A percentile compares a stretch with the other conserved stretches of the same genome.
phyloP scores from a whole-genome alignment of 305 asterid species.

The Lippia alba region DNA sequence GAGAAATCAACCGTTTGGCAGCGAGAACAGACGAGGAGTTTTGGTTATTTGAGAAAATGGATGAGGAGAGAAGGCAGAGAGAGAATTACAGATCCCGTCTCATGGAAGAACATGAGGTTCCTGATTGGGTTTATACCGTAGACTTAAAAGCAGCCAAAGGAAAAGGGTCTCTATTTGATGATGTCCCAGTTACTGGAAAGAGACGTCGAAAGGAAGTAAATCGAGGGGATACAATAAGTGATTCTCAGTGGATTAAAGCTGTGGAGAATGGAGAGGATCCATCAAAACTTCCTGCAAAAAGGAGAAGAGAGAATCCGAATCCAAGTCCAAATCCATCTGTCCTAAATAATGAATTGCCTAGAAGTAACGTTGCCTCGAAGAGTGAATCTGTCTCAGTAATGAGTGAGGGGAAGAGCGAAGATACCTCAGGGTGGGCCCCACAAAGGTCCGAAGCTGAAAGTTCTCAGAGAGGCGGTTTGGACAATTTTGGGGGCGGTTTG shows the following conservation, averaged over 20 bases:
- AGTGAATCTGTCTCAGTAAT: conserved; percentile 50
- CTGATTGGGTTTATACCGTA: conserved; percentile 82
- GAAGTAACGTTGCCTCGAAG: conserved; percentile 34
- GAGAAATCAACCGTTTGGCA: conserved; percentile 96
- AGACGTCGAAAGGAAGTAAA: conserved; percentile 87
- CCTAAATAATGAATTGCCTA: conserved; percentile 42
- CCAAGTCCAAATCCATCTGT: conserved; percentile 37
- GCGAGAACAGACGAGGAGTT: conserved; percentile 96
- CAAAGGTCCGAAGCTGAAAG: conserved; percentile 59
- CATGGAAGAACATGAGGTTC: conserved; percentile 97
- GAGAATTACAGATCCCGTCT: conserved; percentile 91
- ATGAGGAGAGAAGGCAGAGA: conserved; percentile 84
- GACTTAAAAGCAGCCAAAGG: conserved; percentile 58
- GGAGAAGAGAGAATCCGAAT: conserved; percentile 50
- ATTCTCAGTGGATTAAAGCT: conserved; percentile 74
- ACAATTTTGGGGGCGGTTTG: conserved; percentile 44
- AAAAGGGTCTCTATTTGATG: conserved; percentile 58
- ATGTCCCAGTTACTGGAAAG: conserved; percentile 75
- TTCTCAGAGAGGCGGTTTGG: conserved; percentile 47
- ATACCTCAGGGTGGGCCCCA: conserved; percentile 47
- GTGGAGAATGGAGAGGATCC: conserved; percentile 69
- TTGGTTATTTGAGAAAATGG: conserved; percentile 97
- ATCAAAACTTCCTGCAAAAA: conserved; percentile 48
- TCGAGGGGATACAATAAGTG: conserved; percentile 75
- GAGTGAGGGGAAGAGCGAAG: conserved; percentile 65